phyloP scores from a whole-genome alignment of 768 basidiomycete genomes.

The Panaeolus papilionaceus region DNA sequence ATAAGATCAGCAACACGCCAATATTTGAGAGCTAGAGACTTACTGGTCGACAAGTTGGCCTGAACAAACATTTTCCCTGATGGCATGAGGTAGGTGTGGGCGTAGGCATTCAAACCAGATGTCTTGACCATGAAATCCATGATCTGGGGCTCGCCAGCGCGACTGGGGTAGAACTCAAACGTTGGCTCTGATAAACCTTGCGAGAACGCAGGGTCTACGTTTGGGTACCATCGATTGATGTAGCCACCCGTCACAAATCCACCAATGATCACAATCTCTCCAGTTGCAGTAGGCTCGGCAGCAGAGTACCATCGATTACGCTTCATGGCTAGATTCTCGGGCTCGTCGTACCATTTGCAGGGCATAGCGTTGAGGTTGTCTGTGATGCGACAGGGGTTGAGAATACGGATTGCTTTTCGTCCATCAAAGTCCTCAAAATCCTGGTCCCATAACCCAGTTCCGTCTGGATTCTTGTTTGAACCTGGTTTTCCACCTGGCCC shows the following conservation, averaged over 20 bases:
- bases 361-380: conserved; percentile 52
- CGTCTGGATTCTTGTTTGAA: conserved; percentile 52
- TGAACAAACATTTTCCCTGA: conserved; percentile 86
- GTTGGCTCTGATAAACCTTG: conserved; percentile 82
- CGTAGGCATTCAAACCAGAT: conserved; percentile 80
- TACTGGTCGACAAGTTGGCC: conserved; percentile 80
- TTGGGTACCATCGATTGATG: conserved; percentile 79
- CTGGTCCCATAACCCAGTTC: conserved; percentile 63
- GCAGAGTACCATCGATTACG: conserved; percentile 80
- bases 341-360: conserved; percentile 79
- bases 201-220: conserved; percentile 62
- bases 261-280: conserved; percentile 81
- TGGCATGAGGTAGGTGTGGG: conserved; percentile 75
- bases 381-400: conserved; percentile 70
- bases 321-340: conserved; percentile 67
- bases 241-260: conserved; percentile 83
- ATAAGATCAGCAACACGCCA: neutral
- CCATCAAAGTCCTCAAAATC: conserved; percentile 85
- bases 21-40: conserved; percentile 29
- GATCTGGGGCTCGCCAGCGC: conserved; percentile 48
- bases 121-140: conserved; percentile 76
- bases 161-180: conserved; percentile 81
- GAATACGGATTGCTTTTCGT: conserved; percentile 75
- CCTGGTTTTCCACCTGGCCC: conserved; percentile 68
- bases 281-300: conserved; percentile 77